Base-by-base conservation (phyloP, 73 alveolate species). In the Loxodes magnus region DNA sequence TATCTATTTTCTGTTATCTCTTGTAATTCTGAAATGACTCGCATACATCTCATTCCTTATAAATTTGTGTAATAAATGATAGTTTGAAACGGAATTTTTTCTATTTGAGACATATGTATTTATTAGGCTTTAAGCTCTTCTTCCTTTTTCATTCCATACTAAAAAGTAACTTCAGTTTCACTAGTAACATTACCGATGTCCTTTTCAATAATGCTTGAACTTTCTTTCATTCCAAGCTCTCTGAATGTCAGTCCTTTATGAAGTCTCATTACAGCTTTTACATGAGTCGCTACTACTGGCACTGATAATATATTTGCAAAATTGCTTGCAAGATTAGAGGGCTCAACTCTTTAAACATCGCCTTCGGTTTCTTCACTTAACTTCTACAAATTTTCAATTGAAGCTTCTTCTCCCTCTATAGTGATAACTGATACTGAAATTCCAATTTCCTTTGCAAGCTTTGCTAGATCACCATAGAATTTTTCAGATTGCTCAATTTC, bases 341-440 rank as follows among this genome's bases (percentile, higher is more conserved):
- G 98, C 16, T 70, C 76, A 16, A 90, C 96, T 53, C 95, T 63
- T 25, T 74, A 66, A 23, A 90, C 83, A 43, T 55, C 67, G 27
- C 98, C 96, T 61, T 93, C 94, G 2, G 93, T 70, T 28, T 54
- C 51, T 39, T 87, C 96, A 67, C 82, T 75, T 35, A 90, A 56
- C 24, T 53, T 55, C 49, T 77, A 50, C 35, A 90, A 58, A 4
- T 78, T 43, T 19, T 82, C 96, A 20, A 90, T 49, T 21, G 77
- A 77, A 60, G 93, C 72, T 41, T 90, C 94, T 31, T 90, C 96
- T 12, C 95, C 98, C 43, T 67, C 80, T 54, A 90, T 87, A 15
- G 94, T 56, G 12, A 90, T 70, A 20, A 86, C 60, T 34, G 71
- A 60, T 20, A 85, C 82, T 20, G 81, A 43, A 17, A 78, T 71